These are phyloP conservation scores for Salvia rosmarinus DNA, from an alignment of 257 asterid genomes.

Conservation along the genomic window DNA sequence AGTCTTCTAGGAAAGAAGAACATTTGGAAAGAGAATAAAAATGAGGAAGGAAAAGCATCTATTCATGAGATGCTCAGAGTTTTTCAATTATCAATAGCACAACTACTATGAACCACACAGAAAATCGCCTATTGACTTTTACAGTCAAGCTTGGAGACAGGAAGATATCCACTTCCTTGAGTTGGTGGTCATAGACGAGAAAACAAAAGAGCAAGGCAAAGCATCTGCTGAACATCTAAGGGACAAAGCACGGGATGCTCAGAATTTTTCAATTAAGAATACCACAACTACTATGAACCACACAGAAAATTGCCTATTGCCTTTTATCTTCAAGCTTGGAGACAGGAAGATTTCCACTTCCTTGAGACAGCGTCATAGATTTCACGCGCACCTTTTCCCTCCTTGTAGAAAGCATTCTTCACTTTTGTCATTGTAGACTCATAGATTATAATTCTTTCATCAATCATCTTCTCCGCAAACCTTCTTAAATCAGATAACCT, in stretches of 20 bases:
- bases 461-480: constrained; percentile 69
- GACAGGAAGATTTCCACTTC: constrained; percentile 64
- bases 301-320: constrained; percentile 23
- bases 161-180: constrained; percentile 64
- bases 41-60: constrained; percentile 20
- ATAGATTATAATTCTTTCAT: constrained; percentile 51
- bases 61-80: constrained; percentile 17
- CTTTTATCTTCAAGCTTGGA: constrained; percentile 24
- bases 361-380: constrained; percentile 52
- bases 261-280: constrained; percentile 10
- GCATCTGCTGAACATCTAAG: constrained; percentile 4
- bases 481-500: constrained; percentile 62
- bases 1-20: constrained; percentile 16
- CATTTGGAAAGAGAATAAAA: constrained; percentile 1
- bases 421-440: constrained; percentile 67
- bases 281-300: constrained; percentile 14
- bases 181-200: constrained; percentile 52
- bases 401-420: constrained; percentile 53
- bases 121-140: constrained; percentile 21
- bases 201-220: constrained; percentile 21
- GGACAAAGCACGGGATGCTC: neutral
- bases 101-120: constrained; percentile 15
- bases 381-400: constrained; percentile 56
- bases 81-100: constrained; percentile 15
- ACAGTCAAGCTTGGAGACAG: constrained; percentile 30